Percentiles rank a stretch among this genome's conserved stretches.
Conservation (phyloP, 345 rosid genomes). For the Ricinus communis region DNA sequence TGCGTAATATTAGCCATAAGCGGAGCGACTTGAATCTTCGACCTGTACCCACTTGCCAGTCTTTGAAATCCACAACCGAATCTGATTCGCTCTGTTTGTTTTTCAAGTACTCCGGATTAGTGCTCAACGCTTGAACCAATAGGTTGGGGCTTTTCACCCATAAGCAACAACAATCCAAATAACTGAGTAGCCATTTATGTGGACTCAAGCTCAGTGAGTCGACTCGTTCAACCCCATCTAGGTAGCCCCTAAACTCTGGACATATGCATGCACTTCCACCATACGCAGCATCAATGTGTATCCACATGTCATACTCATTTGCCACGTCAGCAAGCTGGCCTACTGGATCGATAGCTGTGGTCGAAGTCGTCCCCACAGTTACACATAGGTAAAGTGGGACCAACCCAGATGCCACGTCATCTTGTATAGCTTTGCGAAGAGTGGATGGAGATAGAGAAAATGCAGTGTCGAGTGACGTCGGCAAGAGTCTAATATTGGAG, state of each 20-base stretch:
- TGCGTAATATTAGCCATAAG: conserved; percentile 42
- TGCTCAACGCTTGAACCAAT: conserved; percentile 36
- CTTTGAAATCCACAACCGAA: conserved; percentile 44
- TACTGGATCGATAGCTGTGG: conserved; percentile 45
- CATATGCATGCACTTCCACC: conserved; percentile 53
- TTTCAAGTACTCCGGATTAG: conserved; percentile 38
- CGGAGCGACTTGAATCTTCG: conserved; percentile 45
- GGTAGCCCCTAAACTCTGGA: conserved; percentile 45
- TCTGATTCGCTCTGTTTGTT: conserved; percentile 34
- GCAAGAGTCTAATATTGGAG: conserved; percentile 20
- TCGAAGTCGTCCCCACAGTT: conserved; percentile 48
- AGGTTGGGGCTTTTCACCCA: conserved; percentile 43
- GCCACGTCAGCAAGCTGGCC: conserved; percentile 38
- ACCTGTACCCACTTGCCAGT: conserved; percentile 52
- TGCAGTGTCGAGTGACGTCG: conserved; percentile 16
- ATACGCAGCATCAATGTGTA: conserved; percentile 55
- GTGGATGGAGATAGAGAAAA: conserved; percentile 31
- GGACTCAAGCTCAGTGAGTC: conserved; percentile 46
- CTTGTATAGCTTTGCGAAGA: conserved; percentile 17
- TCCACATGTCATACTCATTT: conserved; percentile 32
- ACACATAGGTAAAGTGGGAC: conserved; percentile 43
- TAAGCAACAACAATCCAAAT: conserved; percentile 47
- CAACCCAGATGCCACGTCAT: conserved; percentile 38
- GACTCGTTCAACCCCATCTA: conserved; percentile 42
- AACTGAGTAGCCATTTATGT: conserved; percentile 53